Percentiles rank a stretch among this genome's conserved stretches.
These are phyloP conservation scores for Coleophoma cylindrospora DNA, from an alignment of 2,329 filamentous ascomycete species.

Conservation along the genomic window DNA sequence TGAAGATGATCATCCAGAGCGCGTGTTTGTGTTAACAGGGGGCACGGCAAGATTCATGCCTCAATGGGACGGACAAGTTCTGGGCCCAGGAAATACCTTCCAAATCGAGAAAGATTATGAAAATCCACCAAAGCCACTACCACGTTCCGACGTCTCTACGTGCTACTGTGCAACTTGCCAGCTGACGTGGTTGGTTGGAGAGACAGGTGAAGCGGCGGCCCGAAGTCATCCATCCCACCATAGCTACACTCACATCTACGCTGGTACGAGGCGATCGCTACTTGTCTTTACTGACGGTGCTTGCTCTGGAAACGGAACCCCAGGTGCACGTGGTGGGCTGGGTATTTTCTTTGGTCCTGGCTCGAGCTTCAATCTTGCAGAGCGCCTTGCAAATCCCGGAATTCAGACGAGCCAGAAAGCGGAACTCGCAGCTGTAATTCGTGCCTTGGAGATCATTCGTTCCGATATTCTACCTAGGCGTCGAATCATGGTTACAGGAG, in stretches of 20 bases:
- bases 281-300: conserved; percentile 8
- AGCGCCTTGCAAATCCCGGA: background rate
- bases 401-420: conserved; percentile 6
- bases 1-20: too few relatives aligned
- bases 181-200: conserved; percentile 7
- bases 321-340: conserved; percentile 1
- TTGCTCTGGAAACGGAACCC: conserved; percentile 4
- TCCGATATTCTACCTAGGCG: background rate
- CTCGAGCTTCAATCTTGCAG: conserved; percentile 4
- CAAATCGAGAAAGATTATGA: too few relatives aligned
- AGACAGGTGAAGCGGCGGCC: conserved; percentile 3
- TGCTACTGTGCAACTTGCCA: conserved; percentile 5
- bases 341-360: conserved; percentile 5
- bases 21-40: too few relatives aligned
- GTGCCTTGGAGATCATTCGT: conserved; percentile 2
- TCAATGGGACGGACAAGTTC: too few relatives aligned
- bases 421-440: conserved; percentile 5
- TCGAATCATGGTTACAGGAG: too few relatives aligned
- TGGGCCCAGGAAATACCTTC: too few relatives aligned
- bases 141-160: background rate
- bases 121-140: too few relatives aligned
- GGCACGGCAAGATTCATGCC: too few relatives aligned
- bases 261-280: conserved; percentile 3
- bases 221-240: conserved; percentile 5
- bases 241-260: conserved; percentile 3